Evolutionary conservation across 1,284 basidiomycete genomes (phyloP), one percentile per base, ranked within the genome.

Genomic region (Jaminaea rosea): DNA sequence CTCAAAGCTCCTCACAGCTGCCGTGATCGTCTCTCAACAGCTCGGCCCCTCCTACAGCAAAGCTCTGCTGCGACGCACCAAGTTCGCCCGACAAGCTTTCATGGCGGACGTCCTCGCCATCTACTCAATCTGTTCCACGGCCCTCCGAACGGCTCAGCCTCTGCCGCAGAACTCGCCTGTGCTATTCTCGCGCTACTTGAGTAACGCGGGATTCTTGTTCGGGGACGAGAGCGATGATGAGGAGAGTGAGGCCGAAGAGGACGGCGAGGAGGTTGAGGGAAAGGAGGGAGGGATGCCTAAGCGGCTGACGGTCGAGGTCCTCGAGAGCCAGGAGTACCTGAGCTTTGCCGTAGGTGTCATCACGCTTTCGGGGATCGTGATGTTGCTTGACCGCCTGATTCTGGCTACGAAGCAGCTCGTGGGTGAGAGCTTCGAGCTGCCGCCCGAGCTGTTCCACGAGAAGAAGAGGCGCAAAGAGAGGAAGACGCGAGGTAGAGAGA

Each of bases 41-140:
- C 42, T 67, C 2, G 63, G 63, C 4, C 54, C 62, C 2, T 59
- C 52, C 0, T 65, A 65, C 17, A 63, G 62, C 19, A 56, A 80
- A 26, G 88, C 87, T 0, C 82, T 90, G 56, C 77, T 91, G 15
- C 80, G 80, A 17, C 77, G 87, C 19, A 87, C 87, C 0, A 79
- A 86, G 1, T 81, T 91, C 57, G 76, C 84, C 11, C 87, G 91
- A 69, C 80, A 85, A 0, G 81, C 84, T 56, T 91, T 91, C 63
- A 82, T 90, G 53, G 88, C 87, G 2, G 88, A 90, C 57, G 39
- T 55, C 39, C 54, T 65, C 26, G 31, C 46, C 23, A 51, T 86
- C 81, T 57, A 65, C 28, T 46, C 36, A 15, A 71, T 75, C 68
- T 58, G 76, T 73, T 72, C 76, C 0, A 72, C 76, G 0, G 81